Percentiles rank a stretch among this genome's conserved stretches.
These are phyloP conservation scores for Penicillium taxi DNA, from an alignment of 495 filamentous ascomycete species.

Conservation along the genomic window DNA sequence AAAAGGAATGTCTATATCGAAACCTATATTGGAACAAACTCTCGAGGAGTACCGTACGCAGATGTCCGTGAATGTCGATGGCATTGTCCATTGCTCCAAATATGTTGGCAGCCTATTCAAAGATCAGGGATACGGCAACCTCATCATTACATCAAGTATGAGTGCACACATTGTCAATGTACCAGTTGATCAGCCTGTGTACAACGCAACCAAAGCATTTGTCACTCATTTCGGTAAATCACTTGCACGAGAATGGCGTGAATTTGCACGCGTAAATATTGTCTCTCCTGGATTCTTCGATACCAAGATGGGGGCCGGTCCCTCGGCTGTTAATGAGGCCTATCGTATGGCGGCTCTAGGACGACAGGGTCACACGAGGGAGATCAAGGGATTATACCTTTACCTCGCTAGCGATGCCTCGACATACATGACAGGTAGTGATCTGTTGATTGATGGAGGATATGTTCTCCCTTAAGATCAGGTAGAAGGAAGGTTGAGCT, in stretches of 20 bases:
- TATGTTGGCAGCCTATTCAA: constrained; percentile 53
- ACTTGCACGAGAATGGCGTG: constrained; percentile 62
- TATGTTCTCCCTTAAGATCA: constrained; percentile 38
- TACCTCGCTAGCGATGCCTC: constrained; percentile 57
- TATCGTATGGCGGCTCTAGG: constrained; percentile 56
- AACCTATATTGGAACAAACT: constrained; percentile 39
- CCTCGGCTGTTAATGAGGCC: constrained; percentile 45
- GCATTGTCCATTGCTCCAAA: constrained; percentile 28
- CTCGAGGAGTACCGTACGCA: constrained; percentile 41
- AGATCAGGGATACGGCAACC: constrained; percentile 46
- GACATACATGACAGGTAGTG: constrained; percentile 61
- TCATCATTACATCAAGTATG: constrained; percentile 74
- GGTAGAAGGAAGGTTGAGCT: too few species aligned
- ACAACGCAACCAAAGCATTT: constrained; percentile 62
- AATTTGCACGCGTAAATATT: constrained; percentile 55
- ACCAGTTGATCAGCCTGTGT: constrained; percentile 54
- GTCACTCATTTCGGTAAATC: constrained; percentile 59
- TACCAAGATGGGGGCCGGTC: constrained; percentile 50
- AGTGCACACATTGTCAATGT: constrained; percentile 71
- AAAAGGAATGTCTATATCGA: constrained; percentile 44
- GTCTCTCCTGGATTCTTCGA: constrained; percentile 64
- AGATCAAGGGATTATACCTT: constrained; percentile 57
- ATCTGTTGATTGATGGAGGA: constrained; percentile 55
- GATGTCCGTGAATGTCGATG: constrained; percentile 36
- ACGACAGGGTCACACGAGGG: constrained; percentile 50